Percentiles rank a stretch among this genome's conserved stretches.
These are phyloP conservation scores for Primulina huaijiensis DNA, from an alignment of 257 asterid genomes.

Conservation along the genomic window DNA sequence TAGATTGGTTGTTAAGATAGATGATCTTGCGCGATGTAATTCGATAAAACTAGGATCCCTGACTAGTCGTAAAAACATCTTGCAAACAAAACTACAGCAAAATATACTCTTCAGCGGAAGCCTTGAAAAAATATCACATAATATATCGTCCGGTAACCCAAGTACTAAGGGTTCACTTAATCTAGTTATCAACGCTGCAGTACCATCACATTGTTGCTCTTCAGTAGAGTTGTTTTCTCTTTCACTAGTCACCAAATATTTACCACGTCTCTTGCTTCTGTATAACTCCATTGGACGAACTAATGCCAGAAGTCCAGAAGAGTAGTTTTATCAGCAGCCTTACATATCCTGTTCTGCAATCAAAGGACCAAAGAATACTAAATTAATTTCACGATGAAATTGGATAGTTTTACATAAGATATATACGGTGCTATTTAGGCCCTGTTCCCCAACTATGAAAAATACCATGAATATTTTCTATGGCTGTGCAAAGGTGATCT, in stretches of 20 bases:
- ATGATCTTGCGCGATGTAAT: slow-evolving; percentile 36
- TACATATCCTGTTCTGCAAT: too few species aligned
- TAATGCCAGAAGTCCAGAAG: slow-evolving; percentile 7
- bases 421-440: too few species aligned
- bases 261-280: slow-evolving; percentile 27
- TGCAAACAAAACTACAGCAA: slow-evolving; percentile 36
- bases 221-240: slow-evolving; percentile 4
- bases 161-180: slow-evolving; percentile 28
- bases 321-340: too few species aligned
- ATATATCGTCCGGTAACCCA: slow-evolving; percentile 43
- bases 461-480: too few species aligned
- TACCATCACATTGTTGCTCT: not conserved
- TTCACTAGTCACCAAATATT: slow-evolving; percentile 4
- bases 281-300: slow-evolving; percentile 22
- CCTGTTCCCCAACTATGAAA: too few species aligned
- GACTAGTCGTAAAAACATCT: slow-evolving; percentile 32
- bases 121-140: slow-evolving; percentile 46
- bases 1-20: slow-evolving; percentile 35
- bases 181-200: slow-evolving; percentile 4
- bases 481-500: too few species aligned
- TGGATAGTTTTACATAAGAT: too few species aligned
- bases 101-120: slow-evolving; percentile 43
- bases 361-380: too few species aligned
- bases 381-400: too few species aligned
- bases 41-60: slow-evolving; percentile 47